Evolutionary conservation across 306 rosid species (phyloP), one percentile per base, ranked within the genome.

Genomic region (Vigna angularis): DNA sequence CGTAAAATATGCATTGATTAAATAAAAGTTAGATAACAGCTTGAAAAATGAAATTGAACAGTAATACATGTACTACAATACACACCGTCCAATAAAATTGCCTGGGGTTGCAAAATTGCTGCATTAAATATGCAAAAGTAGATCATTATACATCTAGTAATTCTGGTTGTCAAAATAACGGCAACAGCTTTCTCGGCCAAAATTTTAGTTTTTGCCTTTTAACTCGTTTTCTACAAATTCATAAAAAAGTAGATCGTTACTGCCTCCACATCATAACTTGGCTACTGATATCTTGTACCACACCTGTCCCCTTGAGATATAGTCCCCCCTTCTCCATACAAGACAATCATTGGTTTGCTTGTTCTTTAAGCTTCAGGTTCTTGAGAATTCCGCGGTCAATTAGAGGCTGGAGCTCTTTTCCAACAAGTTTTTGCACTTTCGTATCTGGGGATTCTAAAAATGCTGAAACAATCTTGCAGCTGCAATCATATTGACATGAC

Each of bases 401-500:
- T 82, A 95, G 79, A 34, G 87, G 86, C 82, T 95, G 90, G 82
- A 95, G 73, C 88, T 95, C 98, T 30, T 83, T 73, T 50, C 77
- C 80, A 2, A 88, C 93, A 69, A 86, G 88, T 53, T 81, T 66
- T 38, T 69, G 86, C 52, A 95, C 86, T 44, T 78, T 72, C 1
- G 86, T 78, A 65, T 93, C 89, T 18, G 93, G 74, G 45, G 98
- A 95, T 80, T 88, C 98, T 84, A 87, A 58, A 83, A 85, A 95
- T 45, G 98, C 99, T 57, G 87, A 83, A 73, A 95, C 75, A 75
- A 93, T 91, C 91, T 91, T 95, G 59, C 86, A 83, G 78, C 99
- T 95, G 89, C 91, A 85, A 78, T 78, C 66, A 83, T 63, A 78
- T 47, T 40, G 78, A 28, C 34, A 72, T 67, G 74, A 9, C n/a